Conservation (phyloP, 2,329 filamentous ascomycete species). For the Pezicula carpinea region DNA sequence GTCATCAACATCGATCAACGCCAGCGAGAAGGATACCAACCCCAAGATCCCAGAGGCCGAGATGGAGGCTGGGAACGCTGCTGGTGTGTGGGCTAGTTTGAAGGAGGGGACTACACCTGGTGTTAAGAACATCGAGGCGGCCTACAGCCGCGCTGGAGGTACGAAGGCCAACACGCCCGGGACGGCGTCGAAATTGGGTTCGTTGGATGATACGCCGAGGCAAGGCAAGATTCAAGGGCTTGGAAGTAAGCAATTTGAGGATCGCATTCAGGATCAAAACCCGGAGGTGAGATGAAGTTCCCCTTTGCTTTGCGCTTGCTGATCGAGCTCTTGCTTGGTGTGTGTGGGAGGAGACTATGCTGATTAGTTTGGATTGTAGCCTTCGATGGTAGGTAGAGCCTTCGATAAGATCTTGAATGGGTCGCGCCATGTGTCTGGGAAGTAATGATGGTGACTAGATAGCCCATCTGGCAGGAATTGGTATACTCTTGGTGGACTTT, state of each 20-base stretch:
- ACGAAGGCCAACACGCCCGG: slow-evolving; percentile 18
- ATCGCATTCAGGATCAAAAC: slow-evolving; percentile 12
- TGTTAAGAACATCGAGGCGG: slow-evolving; percentile 18
- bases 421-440: no score
- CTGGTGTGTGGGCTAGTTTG: neutral
- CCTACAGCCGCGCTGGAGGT: slow-evolving; percentile 19
- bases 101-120: slow-evolving; percentile 9
- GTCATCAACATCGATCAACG: neutral
- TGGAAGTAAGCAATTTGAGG: slow-evolving; percentile 15
- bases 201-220: slow-evolving; percentile 10
- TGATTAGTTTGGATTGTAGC: no score
- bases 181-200: slow-evolving; percentile 12
- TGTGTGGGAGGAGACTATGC: no score
- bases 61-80: neutral
- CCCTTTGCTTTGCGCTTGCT: no score
- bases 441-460: no score
- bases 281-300: slow-evolving; percentile 10
- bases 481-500: no score
- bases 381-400: no score
- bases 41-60: neutral
- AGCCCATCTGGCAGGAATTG: no score
- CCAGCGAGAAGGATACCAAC: neutral
- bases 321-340: no score
- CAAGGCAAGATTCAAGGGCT: slow-evolving; percentile 9
- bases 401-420: no score